Conservation (phyloP, 2,329 filamentous ascomycete species). For the Diplodia sapinea region DNA sequence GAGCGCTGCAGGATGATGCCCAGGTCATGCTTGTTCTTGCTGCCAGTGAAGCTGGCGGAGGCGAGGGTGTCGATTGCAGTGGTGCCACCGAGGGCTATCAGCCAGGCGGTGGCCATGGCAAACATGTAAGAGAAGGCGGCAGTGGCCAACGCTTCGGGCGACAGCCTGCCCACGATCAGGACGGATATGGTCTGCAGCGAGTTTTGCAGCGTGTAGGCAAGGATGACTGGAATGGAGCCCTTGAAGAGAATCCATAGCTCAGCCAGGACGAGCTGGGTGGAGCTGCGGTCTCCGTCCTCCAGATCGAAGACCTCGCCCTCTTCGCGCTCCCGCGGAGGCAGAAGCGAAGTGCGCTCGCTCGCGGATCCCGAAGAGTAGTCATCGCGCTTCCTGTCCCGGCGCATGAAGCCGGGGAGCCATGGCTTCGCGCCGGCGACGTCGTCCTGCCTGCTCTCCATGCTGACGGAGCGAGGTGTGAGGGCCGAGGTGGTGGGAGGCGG, state of each 20-base stretch:
- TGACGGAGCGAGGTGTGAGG: neutral
- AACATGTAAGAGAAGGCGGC: slow-evolving; percentile 94
- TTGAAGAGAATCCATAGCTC: slow-evolving; percentile 73
- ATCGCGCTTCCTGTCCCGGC: slow-evolving; percentile 33
- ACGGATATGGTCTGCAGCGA: slow-evolving; percentile 83
- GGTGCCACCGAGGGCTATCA: slow-evolving; percentile 83
- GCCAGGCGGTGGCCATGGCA: slow-evolving; percentile 85
- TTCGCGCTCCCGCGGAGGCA: slow-evolving; percentile 50
- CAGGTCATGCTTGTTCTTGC: slow-evolving; percentile 76
- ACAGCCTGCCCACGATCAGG: slow-evolving; percentile 78
- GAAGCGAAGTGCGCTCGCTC: slow-evolving; percentile 52
- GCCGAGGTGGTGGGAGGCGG: neutral
- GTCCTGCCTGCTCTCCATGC: slow-evolving; percentile 32
- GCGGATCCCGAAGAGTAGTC: slow-evolving; percentile 31
- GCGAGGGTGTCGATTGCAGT: slow-evolving; percentile 86
- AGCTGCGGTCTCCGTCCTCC: slow-evolving; percentile 44
- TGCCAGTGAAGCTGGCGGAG: slow-evolving; percentile 81
- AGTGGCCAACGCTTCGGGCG: slow-evolving; percentile 78
- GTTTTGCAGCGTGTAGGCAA: slow-evolving; percentile 86
- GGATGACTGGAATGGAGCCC: slow-evolving; percentile 75
- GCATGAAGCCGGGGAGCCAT: slow-evolving; percentile 42
- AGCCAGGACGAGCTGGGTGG: slow-evolving; percentile 49
- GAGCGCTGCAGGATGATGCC: slow-evolving; percentile 79
- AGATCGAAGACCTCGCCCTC: slow-evolving; percentile 49
- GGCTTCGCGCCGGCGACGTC: slow-evolving; percentile 34